Conservation (phyloP, 2,329 filamentous ascomycete species). For the Pseudohalonectria lignicola region DNA sequence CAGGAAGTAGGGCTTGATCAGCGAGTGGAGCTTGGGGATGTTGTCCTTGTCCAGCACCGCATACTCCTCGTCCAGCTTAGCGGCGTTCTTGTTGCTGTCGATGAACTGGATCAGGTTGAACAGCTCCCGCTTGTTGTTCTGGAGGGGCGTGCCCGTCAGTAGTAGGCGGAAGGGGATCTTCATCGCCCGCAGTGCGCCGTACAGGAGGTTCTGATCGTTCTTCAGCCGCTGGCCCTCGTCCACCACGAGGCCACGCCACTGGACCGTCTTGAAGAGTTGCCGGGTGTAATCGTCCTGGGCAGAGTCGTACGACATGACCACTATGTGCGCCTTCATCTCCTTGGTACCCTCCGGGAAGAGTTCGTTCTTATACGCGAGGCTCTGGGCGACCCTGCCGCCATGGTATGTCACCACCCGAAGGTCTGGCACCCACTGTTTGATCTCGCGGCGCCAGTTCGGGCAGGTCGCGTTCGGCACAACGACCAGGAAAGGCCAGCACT, state of each 20-base stretch:
- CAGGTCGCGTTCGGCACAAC: constrained; percentile 93
- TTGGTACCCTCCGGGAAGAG: constrained; percentile 59
- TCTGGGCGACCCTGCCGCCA: constrained; percentile 62
- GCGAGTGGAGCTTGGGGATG: constrained; percentile 65
- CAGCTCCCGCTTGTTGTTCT: constrained; percentile 89
- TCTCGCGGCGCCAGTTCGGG: constrained; percentile 94
- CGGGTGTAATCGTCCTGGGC: constrained; percentile 62
- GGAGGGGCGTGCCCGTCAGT: constrained; percentile 82
- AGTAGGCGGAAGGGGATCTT: constrained; percentile 75
- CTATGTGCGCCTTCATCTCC: constrained; percentile 76
- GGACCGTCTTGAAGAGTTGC: constrained; percentile 55
- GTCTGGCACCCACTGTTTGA: constrained; percentile 83
- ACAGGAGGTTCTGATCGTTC: constrained; percentile 79
- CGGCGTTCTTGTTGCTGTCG: constrained; percentile 60
- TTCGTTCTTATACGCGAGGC: constrained; percentile 72
- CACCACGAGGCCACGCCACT: constrained; percentile 81
- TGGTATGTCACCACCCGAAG: constrained; percentile 89
- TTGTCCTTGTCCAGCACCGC: constrained; percentile 73
- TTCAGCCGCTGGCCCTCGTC: constrained; percentile 95
- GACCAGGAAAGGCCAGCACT: constrained; percentile 84
- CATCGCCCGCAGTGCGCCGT: constrained; percentile 61
- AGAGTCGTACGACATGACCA: constrained; percentile 91
- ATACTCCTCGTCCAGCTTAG: constrained; percentile 64
- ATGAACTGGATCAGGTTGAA: constrained; percentile 97
- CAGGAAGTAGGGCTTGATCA: constrained; percentile 64